Evolutionary conservation across 352 stramenopile species (phyloP).

Genomic region (Elongisporangium prolatum): DNA sequence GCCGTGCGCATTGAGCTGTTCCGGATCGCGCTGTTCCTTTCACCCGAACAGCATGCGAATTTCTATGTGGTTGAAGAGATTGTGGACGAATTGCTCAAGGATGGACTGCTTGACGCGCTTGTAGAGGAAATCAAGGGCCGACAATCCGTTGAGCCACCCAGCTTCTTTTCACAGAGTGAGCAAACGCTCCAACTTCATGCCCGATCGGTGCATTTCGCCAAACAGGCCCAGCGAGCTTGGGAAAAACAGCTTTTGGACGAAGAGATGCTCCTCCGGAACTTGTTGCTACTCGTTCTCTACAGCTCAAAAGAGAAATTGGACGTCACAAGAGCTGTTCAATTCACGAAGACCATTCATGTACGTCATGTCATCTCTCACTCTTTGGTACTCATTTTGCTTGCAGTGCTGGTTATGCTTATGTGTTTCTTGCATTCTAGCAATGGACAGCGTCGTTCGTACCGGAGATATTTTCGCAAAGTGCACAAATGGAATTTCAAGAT

Average conservation of each 20-base stretch:
- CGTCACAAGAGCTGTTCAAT: slow-evolving; percentile 21
- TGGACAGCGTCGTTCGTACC: slow-evolving; percentile 30
- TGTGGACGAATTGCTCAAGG: slow-evolving; percentile 40
- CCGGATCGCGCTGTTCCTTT: slow-evolving; percentile 23
- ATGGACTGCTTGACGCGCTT: slow-evolving; percentile 51
- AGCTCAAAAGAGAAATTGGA: slow-evolving; percentile 32
- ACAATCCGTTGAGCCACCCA: slow-evolving; percentile 24
- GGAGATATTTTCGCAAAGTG: slow-evolving; percentile 22
- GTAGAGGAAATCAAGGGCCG: slow-evolving; percentile 51
- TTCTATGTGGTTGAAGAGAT: slow-evolving; percentile 28
- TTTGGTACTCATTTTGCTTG: neutral
- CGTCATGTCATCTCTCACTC: slow-evolving; percentile 1
- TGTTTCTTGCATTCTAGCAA: slow-evolving; percentile 1
- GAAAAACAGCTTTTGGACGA: slow-evolving; percentile 59
- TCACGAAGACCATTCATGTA: slow-evolving; percentile 29
- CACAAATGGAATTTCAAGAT: slow-evolving; percentile 14
- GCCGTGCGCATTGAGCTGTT: slow-evolving; percentile 54
- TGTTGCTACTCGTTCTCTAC: slow-evolving; percentile 47
- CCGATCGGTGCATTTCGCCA: slow-evolving; percentile 16
- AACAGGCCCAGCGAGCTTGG: slow-evolving; percentile 34
- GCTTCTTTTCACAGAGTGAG: slow-evolving; percentile 13
- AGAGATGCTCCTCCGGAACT: slow-evolving; percentile 48
- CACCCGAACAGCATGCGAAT: slow-evolving; percentile 21
- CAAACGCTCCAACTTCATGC: slow-evolving; percentile 1
- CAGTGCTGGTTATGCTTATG: neutral